phyloP scores from a whole-genome alignment of 2,329 filamentous ascomycete genomes.

The Penicillium sp. region DNA sequence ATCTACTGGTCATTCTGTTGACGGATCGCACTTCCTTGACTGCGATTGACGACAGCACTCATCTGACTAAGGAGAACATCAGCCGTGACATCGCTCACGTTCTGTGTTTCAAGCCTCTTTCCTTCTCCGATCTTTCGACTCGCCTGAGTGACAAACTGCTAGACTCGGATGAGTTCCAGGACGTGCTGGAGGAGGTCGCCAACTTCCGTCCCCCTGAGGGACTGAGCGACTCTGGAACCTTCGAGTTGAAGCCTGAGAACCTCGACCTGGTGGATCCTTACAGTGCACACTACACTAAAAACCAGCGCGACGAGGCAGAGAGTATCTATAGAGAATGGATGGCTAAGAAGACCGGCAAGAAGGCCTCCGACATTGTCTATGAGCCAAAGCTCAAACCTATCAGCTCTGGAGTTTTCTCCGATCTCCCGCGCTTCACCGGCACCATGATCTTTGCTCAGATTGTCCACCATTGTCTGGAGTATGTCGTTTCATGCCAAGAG shows the following conservation, averaged over 20 bases:
- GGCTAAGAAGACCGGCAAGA: slow-evolving; percentile 79
- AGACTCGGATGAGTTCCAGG: slow-evolving; percentile 82
- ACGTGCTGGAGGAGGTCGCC: slow-evolving; percentile 79
- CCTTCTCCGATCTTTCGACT: slow-evolving; percentile 83
- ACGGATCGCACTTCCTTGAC: slow-evolving; percentile 77
- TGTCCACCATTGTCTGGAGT: slow-evolving; percentile 81
- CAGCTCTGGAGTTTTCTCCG: slow-evolving; percentile 68
- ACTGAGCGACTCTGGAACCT: slow-evolving; percentile 85
- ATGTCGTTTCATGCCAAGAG: slow-evolving; percentile 65
- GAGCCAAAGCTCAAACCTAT: slow-evolving; percentile 80
- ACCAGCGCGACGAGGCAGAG: slow-evolving; percentile 93
- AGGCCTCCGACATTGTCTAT: slow-evolving; percentile 78
- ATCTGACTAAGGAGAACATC: slow-evolving; percentile 65
- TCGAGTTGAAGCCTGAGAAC: slow-evolving; percentile 82
- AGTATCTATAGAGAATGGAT: slow-evolving; percentile 80
- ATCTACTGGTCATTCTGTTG: slow-evolving; percentile 83
- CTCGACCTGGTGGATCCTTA: slow-evolving; percentile 91
- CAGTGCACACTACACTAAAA: slow-evolving; percentile 92
- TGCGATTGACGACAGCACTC: slow-evolving; percentile 34
- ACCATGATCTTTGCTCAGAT: slow-evolving; percentile 85
- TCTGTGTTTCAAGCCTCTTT: slow-evolving; percentile 91
- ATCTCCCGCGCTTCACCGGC: slow-evolving; percentile 72
- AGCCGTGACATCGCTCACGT: slow-evolving; percentile 88
- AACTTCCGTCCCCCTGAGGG: slow-evolving; percentile 87
- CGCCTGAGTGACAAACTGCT: slow-evolving; percentile 85